Base-by-base conservation (phyloP, 164 flowering plant genomes). In the Cinnamomum chago region DNA sequence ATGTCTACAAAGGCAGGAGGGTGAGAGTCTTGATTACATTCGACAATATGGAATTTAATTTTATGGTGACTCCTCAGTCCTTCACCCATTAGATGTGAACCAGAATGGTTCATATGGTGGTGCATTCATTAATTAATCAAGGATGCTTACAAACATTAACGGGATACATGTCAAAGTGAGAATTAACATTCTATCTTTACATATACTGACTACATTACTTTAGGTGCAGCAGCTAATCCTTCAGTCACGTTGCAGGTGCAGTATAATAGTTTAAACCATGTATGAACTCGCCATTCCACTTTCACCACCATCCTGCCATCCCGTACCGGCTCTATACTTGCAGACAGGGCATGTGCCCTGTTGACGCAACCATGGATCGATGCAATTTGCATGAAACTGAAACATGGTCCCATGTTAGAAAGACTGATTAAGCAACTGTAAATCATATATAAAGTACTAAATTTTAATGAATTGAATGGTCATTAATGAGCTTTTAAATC, bases 301-400 rank as follows among this genome's bases (percentile, higher is more conserved):
- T 14, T 79, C 86, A 23, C 81, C 79, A 66, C 75, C 75, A 66
- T 84, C 92, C 60, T 78, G 86, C 92, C 88, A 87, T 30, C 81
- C 86, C 7, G 85, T 76, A 1, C 83, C 82, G 20, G 83, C 85
- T 76, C 77, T 83, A 72, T 79, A 86, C 74, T 90, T 90, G 71
- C 94, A 90, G 15, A 90, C 87, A 0, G 92, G 94, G 76, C 94
- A 90, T 3, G 90, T 87, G 62, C 90, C 90, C 68, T 86, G 89
- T 68, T 88, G 91, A 62, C 92, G 84, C 69, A 90, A 83, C 92
- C 94, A 90, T 65, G 89, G 90, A 77, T 90, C 92, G 9, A 88
- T 90, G 82, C 94, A 88, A 72, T 78, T 82, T 35, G 86, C 84
- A 76, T 90, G 94, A 73, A 88, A 90, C 94, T 90, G 87, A 79